Conservation (phyloP, 306 rosid species). For the Prunus armeniaca region DNA sequence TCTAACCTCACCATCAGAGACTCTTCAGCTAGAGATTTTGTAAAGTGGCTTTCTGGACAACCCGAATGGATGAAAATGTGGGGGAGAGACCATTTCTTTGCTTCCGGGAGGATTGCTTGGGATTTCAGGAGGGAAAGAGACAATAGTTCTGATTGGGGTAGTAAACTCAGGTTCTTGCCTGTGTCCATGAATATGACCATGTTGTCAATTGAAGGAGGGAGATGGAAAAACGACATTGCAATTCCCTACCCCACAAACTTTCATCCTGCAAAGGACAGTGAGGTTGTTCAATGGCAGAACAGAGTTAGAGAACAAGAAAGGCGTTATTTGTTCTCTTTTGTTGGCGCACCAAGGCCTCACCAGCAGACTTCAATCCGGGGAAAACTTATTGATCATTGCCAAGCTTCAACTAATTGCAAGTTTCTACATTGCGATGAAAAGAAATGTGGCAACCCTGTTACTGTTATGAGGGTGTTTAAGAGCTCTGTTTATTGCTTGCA, state of each 20-base stretch:
- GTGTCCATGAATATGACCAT: constrained; percentile 76
- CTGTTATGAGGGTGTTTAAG: constrained; percentile 52
- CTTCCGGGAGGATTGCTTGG: constrained; percentile 84
- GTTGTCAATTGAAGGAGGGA: constrained; percentile 78
- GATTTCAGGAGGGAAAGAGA: constrained; percentile 74
- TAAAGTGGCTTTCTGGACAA: constrained; percentile 34
- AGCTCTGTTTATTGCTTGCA: constrained; percentile 73
- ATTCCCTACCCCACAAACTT: constrained; percentile 82
- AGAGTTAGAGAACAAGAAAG: constrained; percentile 40
- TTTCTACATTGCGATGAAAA: constrained; percentile 60
- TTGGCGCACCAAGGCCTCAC: constrained; percentile 82
- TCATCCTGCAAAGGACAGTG: constrained; percentile 46
- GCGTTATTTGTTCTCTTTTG: constrained; percentile 53
- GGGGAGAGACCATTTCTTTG: constrained; percentile 85
- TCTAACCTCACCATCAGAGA: constrained; percentile 56
- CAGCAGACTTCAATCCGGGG: constrained; percentile 48
- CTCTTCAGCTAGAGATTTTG: constrained; percentile 51
- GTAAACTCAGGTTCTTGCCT: constrained; percentile 67
- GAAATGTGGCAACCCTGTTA: constrained; percentile 57
- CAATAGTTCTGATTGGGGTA: constrained; percentile 65
- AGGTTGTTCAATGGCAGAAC: constrained; percentile 51
- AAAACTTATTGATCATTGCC: constrained; percentile 57
- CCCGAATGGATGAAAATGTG: constrained; percentile 69
- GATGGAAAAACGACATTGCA: constrained; percentile 81
- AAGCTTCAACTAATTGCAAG: constrained; percentile 39